phyloP scores from a whole-genome alignment of 495 filamentous ascomycete species.

The Pyronema omphalodes region DNA sequence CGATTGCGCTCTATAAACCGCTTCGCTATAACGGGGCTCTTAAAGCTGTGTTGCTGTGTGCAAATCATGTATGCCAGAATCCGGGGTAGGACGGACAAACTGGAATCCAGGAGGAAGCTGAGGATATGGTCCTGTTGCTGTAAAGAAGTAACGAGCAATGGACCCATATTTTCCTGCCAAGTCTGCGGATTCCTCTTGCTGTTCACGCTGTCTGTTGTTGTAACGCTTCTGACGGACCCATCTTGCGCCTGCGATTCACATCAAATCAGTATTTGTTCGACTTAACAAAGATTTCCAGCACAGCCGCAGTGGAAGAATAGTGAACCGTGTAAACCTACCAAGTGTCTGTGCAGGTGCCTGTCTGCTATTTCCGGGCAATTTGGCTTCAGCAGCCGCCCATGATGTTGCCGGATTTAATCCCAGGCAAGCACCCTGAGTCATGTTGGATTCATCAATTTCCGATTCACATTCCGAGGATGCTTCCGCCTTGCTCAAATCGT shows the following conservation, averaged over 20 bases:
- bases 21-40: too few relatives aligned
- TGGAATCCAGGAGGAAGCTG: not conserved
- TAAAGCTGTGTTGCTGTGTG: too few relatives aligned
- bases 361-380: not conserved
- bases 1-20: too few relatives aligned
- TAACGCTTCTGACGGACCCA: not conserved
- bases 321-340: not conserved
- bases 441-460: too few relatives aligned
- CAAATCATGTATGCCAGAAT: too few relatives aligned
- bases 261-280: not conserved
- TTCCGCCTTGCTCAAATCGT: not conserved
- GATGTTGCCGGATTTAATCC: not conserved
- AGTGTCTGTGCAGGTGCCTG: not conserved
- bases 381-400: not conserved
- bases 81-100: not conserved
- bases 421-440: not conserved
- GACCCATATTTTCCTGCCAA: not conserved
- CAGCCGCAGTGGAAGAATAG: not conserved
- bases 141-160: not conserved
- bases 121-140: not conserved
- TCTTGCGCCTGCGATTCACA: not conserved
- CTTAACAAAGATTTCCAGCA: not conserved
- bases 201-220: not conserved
- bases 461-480: not conserved
- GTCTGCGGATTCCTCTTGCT: not conserved